Base-by-base conservation (phyloP, 2,329 filamentous ascomycete species). In the Sarocladium oryzae region DNA sequence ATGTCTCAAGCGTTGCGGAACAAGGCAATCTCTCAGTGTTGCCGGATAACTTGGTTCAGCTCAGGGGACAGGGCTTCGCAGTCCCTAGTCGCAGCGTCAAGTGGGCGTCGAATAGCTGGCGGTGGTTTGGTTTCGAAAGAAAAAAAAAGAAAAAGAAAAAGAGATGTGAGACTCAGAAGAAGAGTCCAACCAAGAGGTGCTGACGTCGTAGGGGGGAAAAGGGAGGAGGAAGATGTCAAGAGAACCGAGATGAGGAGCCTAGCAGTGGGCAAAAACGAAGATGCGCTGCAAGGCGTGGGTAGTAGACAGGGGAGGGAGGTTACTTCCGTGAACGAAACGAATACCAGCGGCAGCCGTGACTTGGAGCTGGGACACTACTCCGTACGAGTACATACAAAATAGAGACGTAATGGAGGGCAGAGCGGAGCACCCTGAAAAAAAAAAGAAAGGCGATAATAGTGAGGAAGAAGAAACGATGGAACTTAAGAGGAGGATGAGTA, bases 1-100 rank as follows among this genome's bases (percentile, higher is more conserved):
- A 33, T 48, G 43, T 48, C 43, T 48, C 43, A 48, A 48, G 21
- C 26, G 20, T 20, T 33, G 43, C 43, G 43, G 43, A 33, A 48
- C 43, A 48, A 26, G 28, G 26, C 43, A 48, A 48, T 48, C 16
- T 48, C 43, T 18, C n/a, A 8, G 40, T 8, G 23, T 5, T 16
- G 40, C 21, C 24, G 21, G 8, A n/a, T 13, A 30, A n/a, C n/a
- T n/a, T n/a, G n/a, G 28, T 30, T 13, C 7, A 7, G 13, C 28
- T 30, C 28, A 30, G 28, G 28, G 28, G 37, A 21, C n/a, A n/a
- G n/a, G n/a, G n/a, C n/a, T n/a, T n/a, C n/a, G n/a, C n/a, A n/a
- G n/a, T n/a, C n/a, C n/a, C n/a, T n/a, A n/a, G n/a, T n/a, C n/a
- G n/a, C n/a, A n/a, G n/a, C n/a, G n/a, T n/a, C n/a, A n/a, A n/a